phyloP scores from a whole-genome alignment of 352 stramenopile genomes.

The Pythium brassicae region DNA sequence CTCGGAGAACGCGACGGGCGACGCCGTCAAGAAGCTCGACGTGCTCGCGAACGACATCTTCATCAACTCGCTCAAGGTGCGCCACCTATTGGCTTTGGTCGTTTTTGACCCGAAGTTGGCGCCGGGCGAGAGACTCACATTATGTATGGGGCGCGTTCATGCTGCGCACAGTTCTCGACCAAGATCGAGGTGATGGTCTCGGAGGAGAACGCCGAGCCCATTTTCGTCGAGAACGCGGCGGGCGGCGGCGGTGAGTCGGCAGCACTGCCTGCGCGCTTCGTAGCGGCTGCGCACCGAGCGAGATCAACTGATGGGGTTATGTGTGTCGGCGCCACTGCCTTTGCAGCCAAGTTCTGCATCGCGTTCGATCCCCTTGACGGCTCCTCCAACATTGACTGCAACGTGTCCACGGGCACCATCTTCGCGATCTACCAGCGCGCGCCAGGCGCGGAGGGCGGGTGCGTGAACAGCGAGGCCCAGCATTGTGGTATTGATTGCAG shows the following conservation, averaged over 20 bases:
- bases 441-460: constrained; percentile 36
- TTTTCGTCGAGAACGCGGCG: constrained; percentile 84
- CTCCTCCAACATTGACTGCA: constrained; percentile 99
- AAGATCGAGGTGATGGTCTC: constrained; percentile 97
- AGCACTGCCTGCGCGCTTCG: neutral
- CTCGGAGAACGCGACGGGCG: constrained; percentile 95
- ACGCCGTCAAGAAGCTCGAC: constrained; percentile 99
- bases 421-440: constrained; percentile 96
- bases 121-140: neutral
- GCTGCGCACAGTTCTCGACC: constrained; percentile 78
- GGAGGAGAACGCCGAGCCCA: constrained; percentile 97
- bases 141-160: neutral
- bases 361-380: constrained; percentile 98
- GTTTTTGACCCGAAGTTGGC: neutral
- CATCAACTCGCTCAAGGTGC: constrained; percentile 92
- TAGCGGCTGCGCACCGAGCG: neutral
- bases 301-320: neutral
- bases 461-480: constrained; percentile 2
- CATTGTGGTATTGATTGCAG: too few species aligned
- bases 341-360: constrained; percentile 94
- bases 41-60: constrained; percentile 98
- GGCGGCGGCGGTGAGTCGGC: constrained; percentile 16
- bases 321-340: neutral
- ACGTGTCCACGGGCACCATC: constrained; percentile 98
- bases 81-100: neutral